phyloP scores from a whole-genome alignment of 257 asterid genomes.

The Solanum ossicruentum region DNA sequence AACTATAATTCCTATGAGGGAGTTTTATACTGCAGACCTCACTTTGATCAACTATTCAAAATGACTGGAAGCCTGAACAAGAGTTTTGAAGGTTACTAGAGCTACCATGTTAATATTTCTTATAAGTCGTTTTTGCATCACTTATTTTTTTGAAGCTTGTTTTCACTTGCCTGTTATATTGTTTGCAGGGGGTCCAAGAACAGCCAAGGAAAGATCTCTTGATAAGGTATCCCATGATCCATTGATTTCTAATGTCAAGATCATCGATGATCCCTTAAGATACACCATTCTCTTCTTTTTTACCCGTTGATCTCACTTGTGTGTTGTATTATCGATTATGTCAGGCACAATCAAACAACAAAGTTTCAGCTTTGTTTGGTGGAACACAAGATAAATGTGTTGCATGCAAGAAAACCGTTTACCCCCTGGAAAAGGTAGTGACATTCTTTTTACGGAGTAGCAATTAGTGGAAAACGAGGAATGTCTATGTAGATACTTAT shows the following conservation, averaged over 20 bases:
- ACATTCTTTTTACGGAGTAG: neutral
- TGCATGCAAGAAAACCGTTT: conserved; percentile 59
- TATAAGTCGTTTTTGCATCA: neutral
- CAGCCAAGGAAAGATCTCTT: conserved; percentile 39
- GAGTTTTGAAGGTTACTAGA: conserved; percentile 59
- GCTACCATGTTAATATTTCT: neutral
- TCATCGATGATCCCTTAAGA: neutral
- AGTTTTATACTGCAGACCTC: conserved; percentile 75
- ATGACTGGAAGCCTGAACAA: conserved; percentile 83
- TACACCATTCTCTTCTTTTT: neutral
- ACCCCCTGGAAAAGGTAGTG: conserved; percentile 67
- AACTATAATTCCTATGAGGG: conserved; percentile 70
- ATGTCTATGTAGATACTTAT: neutral
- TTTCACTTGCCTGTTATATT: neutral
- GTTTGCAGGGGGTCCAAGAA: conserved; percentile 46
- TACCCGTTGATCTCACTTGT: neutral
- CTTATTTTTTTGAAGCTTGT: neutral
- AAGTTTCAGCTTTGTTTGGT: conserved; percentile 46
- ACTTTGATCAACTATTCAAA: conserved; percentile 70
- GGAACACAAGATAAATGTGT: conserved; percentile 80
- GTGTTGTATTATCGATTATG: neutral
- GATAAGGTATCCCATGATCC: conserved; percentile 23
- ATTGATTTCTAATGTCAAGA: neutral
- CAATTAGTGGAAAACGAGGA: neutral
- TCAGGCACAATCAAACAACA: conserved; percentile 28